A percentile compares a stretch with the other conserved stretches of the same genome.
These are phyloP conservation scores for Nigrograna mackinnonii DNA, from an alignment of 2,329 filamentous ascomycete species.

Conservation along the genomic window DNA sequence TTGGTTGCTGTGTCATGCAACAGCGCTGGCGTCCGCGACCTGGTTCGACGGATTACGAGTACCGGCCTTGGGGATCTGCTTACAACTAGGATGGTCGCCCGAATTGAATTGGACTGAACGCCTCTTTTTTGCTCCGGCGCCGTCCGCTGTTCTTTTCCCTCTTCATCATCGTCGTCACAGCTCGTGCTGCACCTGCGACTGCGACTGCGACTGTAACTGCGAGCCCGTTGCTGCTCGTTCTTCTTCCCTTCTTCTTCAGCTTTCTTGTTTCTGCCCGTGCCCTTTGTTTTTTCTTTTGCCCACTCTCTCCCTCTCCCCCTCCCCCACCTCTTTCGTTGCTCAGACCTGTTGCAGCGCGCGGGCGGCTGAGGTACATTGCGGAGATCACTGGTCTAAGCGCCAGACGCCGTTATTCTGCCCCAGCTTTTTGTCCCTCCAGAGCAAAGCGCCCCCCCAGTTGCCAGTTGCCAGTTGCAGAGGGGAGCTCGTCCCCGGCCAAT, in stretches of 20 bases:
- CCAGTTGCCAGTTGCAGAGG: too few relatives aligned
- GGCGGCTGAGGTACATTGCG: conserved; percentile 3
- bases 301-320: conserved; percentile 4
- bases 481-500: too few relatives aligned
- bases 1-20: conserved; percentile 34
- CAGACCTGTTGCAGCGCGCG: not conserved
- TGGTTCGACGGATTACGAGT: conserved; percentile 33
- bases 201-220: conserved; percentile 6
- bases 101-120: conserved; percentile 8
- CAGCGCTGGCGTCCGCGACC: conserved; percentile 16
- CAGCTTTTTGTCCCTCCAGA: conserved; percentile 16
- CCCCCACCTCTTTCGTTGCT: not conserved
- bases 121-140: conserved; percentile 16
- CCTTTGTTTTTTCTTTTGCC: not conserved
- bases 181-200: conserved; percentile 9
- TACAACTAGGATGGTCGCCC: conserved; percentile 21
- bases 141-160: conserved; percentile 7
- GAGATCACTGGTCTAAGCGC: conserved; percentile 18
- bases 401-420: conserved; percentile 11
- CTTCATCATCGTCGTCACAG: conserved; percentile 14
- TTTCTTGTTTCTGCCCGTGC: conserved; percentile 2
- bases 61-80: conserved; percentile 33
- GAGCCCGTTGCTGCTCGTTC: conserved; percentile 7
- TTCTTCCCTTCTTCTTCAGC: not conserved
- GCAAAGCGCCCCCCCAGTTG: conserved; percentile 1